A percentile compares a stretch with the other conserved stretches of the same genome.
Evolutionary conservation across 176 grass and related monocot genomes (phyloP).

Genomic region (Aegilops speltoides): DNA sequence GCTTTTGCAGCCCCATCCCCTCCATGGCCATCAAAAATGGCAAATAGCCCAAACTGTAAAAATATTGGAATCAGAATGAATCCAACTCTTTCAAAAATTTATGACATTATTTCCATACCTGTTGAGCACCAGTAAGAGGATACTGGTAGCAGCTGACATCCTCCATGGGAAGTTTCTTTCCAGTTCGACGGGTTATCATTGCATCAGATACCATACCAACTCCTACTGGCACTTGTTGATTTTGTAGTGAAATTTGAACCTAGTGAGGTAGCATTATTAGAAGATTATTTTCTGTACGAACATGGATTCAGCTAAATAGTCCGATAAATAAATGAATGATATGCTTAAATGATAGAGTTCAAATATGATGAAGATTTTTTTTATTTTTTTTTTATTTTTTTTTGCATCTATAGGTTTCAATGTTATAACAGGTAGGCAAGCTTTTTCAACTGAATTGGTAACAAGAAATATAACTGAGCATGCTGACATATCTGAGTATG

Average conservation of each 20-base stretch:
- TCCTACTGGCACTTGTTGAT: conserved; percentile 41
- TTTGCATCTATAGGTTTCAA: background rate
- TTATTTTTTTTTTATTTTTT: background rate
- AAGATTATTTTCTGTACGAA: conserved; percentile 8
- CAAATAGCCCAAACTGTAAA: conserved; percentile 68
- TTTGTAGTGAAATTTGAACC: conserved; percentile 48
- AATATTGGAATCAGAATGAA: conserved; percentile 5
- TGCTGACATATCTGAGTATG: background rate
- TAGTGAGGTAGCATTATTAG: conserved; percentile 12
- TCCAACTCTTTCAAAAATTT: background rate
- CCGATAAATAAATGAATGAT: conserved; percentile 14
- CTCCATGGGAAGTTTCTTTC: conserved; percentile 65
- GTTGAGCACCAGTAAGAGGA: conserved; percentile 51
- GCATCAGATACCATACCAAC: conserved; percentile 75
- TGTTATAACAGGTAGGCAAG: background rate
- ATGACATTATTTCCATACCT: conserved; percentile 35
- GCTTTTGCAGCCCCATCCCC: conserved; percentile 62
- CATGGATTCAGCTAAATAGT: background rate
- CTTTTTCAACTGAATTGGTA: conserved; percentile 13
- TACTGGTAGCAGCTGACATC: conserved; percentile 57
- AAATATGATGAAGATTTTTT: background rate
- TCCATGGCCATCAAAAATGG: conserved; percentile 76
- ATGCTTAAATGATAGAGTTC: background rate
- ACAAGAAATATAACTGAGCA: background rate
- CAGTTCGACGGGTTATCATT: conserved; percentile 62